Evolutionary conservation across 371 early-diverging fungal species (phyloP), one percentile per base, ranked within the genome.

Genomic region (Phascolomyces articulosus): DNA sequence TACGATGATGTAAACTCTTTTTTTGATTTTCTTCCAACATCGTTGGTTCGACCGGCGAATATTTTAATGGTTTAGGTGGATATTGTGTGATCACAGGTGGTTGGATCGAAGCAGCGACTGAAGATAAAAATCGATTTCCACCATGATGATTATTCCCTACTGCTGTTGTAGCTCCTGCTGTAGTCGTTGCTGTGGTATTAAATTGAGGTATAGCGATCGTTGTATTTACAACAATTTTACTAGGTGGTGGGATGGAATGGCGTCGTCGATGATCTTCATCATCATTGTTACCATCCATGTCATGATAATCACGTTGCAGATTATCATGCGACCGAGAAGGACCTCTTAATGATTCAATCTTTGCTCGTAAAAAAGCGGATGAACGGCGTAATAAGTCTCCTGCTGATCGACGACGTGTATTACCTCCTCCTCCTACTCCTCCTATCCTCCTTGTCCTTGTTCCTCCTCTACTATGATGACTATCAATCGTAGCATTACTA

Each of bases 31-130:
- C 51, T 24, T 51, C 51, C 51, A 51, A 51, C 24, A 51, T 13
- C 10, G 63, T 61, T 18, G 78, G 75, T 41, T 80, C 80, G 15
- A 80, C 67, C 38, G 80, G 78, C n/a, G 80, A 69, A 66, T 80
- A 80, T 26, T 71, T 71, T 10, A 80, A 40, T 8, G 80, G 80
- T 47, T 75, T 75, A 2, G 80, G 80, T 10, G 80, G 80, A 57
- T 77, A 80, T 64, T 80, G 79, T 21, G 74, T 75, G 23, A 79
- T 75, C 20, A 75, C 64, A 29, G 79, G 75, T 29, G 75, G 75
- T 28, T 60, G 65, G 29, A 70, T 59, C 15, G 69, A 31, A 16
- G 62, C 58, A 27, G 68, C 62, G 29, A 56, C 55, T 41, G 64
- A 60, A 31, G 62, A 62, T 26, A 61, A 58, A 10, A 57, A 26